These are phyloP conservation scores for Heracleum sosnowskyi DNA, from an alignment of 129 eudicot genomes.

Conservation along the genomic window DNA sequence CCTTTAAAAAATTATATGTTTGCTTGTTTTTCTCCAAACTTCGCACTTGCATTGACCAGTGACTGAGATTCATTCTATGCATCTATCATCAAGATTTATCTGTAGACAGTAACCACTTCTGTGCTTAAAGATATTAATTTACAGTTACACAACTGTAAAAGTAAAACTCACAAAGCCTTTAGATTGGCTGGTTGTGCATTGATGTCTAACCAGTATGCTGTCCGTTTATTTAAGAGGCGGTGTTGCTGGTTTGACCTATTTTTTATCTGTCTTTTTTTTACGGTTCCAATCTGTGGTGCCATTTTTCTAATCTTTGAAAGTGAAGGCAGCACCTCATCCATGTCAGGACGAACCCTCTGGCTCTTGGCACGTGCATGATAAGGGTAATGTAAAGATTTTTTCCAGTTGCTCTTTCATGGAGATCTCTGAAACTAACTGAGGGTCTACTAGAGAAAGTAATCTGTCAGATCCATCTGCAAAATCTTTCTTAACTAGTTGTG, in stretches of 20 bases:
- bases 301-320: conserved; percentile 51
- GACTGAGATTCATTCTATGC: no score
- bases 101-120: no score
- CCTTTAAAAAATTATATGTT: no score
- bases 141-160: no score
- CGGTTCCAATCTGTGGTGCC: background rate
- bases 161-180: no score
- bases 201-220: background rate
- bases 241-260: background rate
- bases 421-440: conserved; percentile 34
- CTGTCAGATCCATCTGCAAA: conserved; percentile 30
- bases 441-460: conserved; percentile 40
- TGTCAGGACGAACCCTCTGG: conserved; percentile 73
- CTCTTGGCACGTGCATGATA: conserved; percentile 51
- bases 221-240: background rate
- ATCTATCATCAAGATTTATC: no score
- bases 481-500: conserved; percentile 42
- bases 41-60: no score
- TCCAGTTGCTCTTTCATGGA: conserved; percentile 39
- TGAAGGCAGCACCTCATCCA: conserved; percentile 51
- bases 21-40: no score
- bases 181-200: no score
- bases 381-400: conserved; percentile 55
- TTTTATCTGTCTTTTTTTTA: background rate
- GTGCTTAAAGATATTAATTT: no score